Evolutionary conservation across 306 rosid genomes (phyloP).

Genomic region (Medicago arabica): DNA sequence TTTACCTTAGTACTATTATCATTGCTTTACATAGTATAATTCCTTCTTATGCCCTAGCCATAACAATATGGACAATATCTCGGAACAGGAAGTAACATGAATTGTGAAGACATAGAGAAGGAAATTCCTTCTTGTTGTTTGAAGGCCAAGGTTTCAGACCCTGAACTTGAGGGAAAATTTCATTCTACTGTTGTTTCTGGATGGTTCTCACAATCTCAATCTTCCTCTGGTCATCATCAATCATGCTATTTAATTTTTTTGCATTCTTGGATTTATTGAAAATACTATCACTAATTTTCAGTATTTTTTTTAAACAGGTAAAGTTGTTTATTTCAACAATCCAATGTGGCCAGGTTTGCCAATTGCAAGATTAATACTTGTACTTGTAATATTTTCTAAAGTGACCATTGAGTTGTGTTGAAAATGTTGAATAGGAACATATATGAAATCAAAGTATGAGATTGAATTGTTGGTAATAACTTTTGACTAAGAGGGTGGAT

Average conservation of each 20-base stretch:
- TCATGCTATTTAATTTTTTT: constrained; percentile 29
- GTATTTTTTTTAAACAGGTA: constrained; percentile 37
- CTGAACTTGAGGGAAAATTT: constrained; percentile 72
- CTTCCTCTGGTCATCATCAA: constrained; percentile 74
- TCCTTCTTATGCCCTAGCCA: background rate
- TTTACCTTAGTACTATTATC: background rate
- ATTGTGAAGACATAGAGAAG: constrained; percentile 39
- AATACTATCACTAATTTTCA: background rate
- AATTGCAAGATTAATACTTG: background rate
- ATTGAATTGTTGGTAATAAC: too few species aligned
- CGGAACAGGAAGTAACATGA: background rate
- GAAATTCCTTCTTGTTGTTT: constrained; percentile 88
- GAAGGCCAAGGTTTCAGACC: constrained; percentile 75
- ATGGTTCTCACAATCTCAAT: constrained; percentile 90
- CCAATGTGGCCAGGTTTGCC: constrained; percentile 96
- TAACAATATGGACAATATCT: background rate
- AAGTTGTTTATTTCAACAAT: constrained; percentile 77
- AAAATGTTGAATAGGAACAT: too few species aligned
- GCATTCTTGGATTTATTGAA: background rate
- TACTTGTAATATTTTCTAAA: background rate
- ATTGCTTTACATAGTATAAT: background rate
- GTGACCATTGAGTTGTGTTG: background rate
- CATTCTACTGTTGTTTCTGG: constrained; percentile 99
- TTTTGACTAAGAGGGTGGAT: background rate
- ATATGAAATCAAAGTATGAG: too few species aligned